These are phyloP conservation scores for Russula griseocarnosa DNA, from an alignment of 768 basidiomycete species.

Conservation along the genomic window DNA sequence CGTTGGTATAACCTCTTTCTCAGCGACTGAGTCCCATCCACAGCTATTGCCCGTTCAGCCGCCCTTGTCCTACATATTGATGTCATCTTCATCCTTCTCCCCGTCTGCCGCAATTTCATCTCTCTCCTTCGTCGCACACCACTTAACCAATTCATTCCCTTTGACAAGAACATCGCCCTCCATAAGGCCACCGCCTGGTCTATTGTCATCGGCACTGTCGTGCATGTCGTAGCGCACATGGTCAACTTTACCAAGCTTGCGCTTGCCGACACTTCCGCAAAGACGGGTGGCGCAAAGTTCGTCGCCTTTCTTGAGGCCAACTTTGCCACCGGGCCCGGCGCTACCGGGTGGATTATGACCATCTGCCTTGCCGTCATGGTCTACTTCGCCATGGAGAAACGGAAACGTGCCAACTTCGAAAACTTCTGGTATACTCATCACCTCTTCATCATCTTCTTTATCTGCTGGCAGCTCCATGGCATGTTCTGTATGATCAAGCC, in stretches of 20 bases:
- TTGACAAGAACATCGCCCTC: constrained; percentile 89
- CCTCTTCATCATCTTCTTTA: constrained; percentile 89
- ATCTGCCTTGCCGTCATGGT: constrained; percentile 71
- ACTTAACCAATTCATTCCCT: constrained; percentile 81
- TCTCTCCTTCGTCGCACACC: constrained; percentile 83
- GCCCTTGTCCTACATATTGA: constrained; percentile 90
- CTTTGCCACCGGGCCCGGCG: constrained; percentile 77
- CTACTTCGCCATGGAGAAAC: constrained; percentile 80
- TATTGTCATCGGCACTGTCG: constrained; percentile 68
- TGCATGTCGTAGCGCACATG: constrained; percentile 84
- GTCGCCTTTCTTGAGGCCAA: constrained; percentile 73
- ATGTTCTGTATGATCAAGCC: constrained; percentile 98
- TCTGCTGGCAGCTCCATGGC: constrained; percentile 91
- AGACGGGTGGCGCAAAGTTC: constrained; percentile 50
- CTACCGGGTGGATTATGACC: constrained; percentile 89
- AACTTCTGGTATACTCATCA: constrained; percentile 87
- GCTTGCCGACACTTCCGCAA: constrained; percentile 49
- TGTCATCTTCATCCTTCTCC: constrained; percentile 89
- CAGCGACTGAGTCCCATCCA: background rate
- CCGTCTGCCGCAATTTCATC: constrained; percentile 93
- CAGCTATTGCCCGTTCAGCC: constrained; percentile 82
- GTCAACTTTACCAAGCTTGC: constrained; percentile 75
- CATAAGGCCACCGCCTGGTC: constrained; percentile 92
- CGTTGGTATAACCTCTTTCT: background rate
- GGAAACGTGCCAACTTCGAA: constrained; percentile 75